A percentile compares a stretch with the other conserved stretches of the same genome.
Conservation (phyloP, 2,329 filamentous ascomycete species). For the Acrocalymma vagum region DNA sequence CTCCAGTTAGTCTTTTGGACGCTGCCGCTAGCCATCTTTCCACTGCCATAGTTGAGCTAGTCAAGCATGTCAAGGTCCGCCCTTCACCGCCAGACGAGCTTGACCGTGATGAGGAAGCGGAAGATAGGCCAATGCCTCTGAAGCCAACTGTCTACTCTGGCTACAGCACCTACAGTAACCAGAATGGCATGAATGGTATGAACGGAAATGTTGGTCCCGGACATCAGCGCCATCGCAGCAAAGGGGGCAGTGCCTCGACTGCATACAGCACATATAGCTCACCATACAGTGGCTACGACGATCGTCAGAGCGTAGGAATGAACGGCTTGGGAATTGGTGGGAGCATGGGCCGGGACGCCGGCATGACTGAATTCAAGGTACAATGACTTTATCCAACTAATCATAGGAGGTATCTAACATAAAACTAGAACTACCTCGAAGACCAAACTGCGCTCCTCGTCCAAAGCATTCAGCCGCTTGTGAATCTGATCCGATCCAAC, state of each 20-base stretch:
- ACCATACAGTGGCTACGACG: conserved; percentile 47
- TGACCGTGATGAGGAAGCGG: conserved; percentile 75
- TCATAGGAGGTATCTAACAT: conserved; percentile 16
- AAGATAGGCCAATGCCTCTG: conserved; percentile 46
- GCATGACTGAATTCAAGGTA: conserved; percentile 69
- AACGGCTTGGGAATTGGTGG: conserved; percentile 31
- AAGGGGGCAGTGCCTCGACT: conserved; percentile 43
- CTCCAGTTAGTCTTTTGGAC: conserved; percentile 91
- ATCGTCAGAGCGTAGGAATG: conserved; percentile 37
- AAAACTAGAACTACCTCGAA: conserved; percentile 74
- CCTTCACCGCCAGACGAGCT: conserved; percentile 77
- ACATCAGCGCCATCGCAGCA: conserved; percentile 39
- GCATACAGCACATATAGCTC: conserved; percentile 46
- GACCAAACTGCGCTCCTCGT: conserved; percentile 83
- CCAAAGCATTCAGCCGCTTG: conserved; percentile 82
- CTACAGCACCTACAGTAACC: conserved; percentile 26
- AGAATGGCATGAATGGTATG: conserved; percentile 9
- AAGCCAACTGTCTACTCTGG: conserved; percentile 31
- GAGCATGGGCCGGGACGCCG: too few species aligned
- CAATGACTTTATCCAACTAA: conserved; percentile 20
- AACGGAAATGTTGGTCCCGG: conserved; percentile 15
- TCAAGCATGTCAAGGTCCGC: conserved; percentile 84
- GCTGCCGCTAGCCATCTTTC: conserved; percentile 92
- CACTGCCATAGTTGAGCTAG: conserved; percentile 83
- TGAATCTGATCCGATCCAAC: conserved; percentile 68